Percentiles rank a stretch among this genome's conserved stretches.
Evolutionary conservation across 2,329 filamentous ascomycete species (phyloP).

Genomic region (Daldinia sp.): DNA sequence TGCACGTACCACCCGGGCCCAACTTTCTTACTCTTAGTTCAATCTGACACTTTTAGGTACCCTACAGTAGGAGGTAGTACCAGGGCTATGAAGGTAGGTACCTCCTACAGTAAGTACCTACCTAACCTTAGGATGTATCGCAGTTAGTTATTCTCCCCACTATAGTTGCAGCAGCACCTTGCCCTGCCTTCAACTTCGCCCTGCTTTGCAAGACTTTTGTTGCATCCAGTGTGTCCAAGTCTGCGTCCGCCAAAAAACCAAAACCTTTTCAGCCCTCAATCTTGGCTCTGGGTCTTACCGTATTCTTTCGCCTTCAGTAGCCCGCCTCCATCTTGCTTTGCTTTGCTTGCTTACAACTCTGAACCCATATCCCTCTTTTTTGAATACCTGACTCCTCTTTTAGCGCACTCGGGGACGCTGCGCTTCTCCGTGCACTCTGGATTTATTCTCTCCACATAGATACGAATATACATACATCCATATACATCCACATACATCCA

Average conservation of each 20-base stretch:
- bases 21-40: slow-evolving; percentile 15
- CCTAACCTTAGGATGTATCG: neutral
- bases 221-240: slow-evolving; percentile 15
- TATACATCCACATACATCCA: slow-evolving; percentile 23
- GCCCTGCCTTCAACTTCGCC: slow-evolving; percentile 25
- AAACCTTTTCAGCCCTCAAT: slow-evolving; percentile 37
- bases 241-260: slow-evolving; percentile 26
- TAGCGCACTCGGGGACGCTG: slow-evolving; percentile 5
- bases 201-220: slow-evolving; percentile 25
- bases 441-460: slow-evolving; percentile 11
- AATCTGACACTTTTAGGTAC: slow-evolving; percentile 25
- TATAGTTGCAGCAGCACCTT: slow-evolving; percentile 1
- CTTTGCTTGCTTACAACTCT: neutral
- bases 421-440: slow-evolving; percentile 23
- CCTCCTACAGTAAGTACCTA: neutral
- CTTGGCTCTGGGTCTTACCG: slow-evolving; percentile 22
- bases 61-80: slow-evolving; percentile 3
- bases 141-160: neutral
- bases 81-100: no score
- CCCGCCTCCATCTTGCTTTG: neutral
- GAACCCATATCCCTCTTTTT: slow-evolving; percentile 16
- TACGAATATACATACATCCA: slow-evolving; percentile 18
- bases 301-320: slow-evolving; percentile 27
- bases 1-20: slow-evolving; percentile 34
- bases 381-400: slow-evolving; percentile 21